These are phyloP conservation scores for Dactylellina sp. DNA, from an alignment of 2,329 filamentous ascomycete genomes.

Conservation along the genomic window DNA sequence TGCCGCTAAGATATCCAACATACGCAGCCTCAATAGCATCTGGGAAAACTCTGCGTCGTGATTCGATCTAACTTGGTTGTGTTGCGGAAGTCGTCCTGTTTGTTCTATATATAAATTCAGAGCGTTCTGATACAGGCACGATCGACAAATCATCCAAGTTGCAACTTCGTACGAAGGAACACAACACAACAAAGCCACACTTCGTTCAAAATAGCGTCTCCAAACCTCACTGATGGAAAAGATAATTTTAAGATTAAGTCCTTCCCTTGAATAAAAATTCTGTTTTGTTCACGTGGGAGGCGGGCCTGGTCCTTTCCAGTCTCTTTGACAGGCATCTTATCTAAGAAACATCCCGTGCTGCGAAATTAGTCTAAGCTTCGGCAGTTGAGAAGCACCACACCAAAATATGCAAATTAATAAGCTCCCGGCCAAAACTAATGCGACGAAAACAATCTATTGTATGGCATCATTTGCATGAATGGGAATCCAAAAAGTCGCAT, in stretches of 20 bases:
- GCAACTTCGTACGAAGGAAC: conserved; percentile 41
- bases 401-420: conserved; percentile 38
- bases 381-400: conserved; percentile 48
- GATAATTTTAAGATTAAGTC: conserved; percentile 4
- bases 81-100: conserved; percentile 28
- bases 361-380: conserved; percentile 52
- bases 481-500: conserved; percentile 28
- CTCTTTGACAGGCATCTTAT: conserved; percentile 33
- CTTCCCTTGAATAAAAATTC: not conserved
- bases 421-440: conserved; percentile 23
- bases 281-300: not conserved
- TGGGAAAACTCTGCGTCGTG: conserved; percentile 13
- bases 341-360: conserved; percentile 50
- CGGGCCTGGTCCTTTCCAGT: conserved; percentile 12
- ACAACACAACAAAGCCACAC: conserved; percentile 48
- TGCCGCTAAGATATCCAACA: conserved; percentile 14
- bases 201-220: conserved; percentile 47
- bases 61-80: conserved; percentile 34
- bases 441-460: conserved; percentile 35
- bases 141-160: conserved; percentile 38
- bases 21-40: conserved; percentile 44
- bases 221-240: conserved; percentile 9
- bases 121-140: conserved; percentile 10
- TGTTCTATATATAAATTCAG: conserved; percentile 51
- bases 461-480: conserved; percentile 2